Base-by-base conservation (phyloP, 345 rosid genomes). In the Melaleuca alternifolia region DNA sequence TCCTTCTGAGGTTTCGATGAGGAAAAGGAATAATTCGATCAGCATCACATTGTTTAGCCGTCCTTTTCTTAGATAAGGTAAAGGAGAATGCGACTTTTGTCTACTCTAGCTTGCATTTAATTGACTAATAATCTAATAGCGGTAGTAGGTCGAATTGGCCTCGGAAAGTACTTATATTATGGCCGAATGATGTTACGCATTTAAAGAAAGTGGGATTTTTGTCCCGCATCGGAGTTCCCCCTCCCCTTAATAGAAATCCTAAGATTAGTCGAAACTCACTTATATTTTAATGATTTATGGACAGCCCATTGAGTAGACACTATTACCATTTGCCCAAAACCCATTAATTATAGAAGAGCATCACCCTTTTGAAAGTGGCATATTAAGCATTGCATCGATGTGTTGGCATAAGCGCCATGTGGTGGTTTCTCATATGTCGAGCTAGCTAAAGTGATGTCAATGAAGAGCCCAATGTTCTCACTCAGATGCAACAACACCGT, bases 401-500 rank as follows among this genome's bases (percentile, higher is more conserved):
- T n/a, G 33, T 28, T 59, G 11, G 9, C 37, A n/a, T 59, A n/a
- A n/a, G 18, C 33, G 5, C 71, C 28, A n/a, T 6, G 33, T 59
- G 18, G 33, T 4, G 1, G 33, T 59, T 59, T 59, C 33, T n/a
- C n/a, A 11, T 12, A 59, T 59, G 71, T n/a, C 3, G 33, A 59
- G 71, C 16, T 26, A n/a, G 0, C 71, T 59, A 59, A 71, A 71
- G 10, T 20, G 48, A 71, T 9, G 7, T 33, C 20, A 71, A 33
- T 9, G 33, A 18, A 8, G 79, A n/a, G 16, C 6, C 6, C n/a
- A 12, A n/a, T 14, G 4, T 59, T 12, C 71, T 59, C 33, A 59
- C 12, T 59, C 71, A 33, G 1, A n/a, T n/a, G 12, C 1, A 3
- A n/a, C 5, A n/a, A 10, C 16, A n/a, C 71, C 33, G 0, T n/a